Evolutionary conservation across 2,329 filamentous ascomycete genomes (phyloP).

Genomic region (Fusarium secorum): DNA sequence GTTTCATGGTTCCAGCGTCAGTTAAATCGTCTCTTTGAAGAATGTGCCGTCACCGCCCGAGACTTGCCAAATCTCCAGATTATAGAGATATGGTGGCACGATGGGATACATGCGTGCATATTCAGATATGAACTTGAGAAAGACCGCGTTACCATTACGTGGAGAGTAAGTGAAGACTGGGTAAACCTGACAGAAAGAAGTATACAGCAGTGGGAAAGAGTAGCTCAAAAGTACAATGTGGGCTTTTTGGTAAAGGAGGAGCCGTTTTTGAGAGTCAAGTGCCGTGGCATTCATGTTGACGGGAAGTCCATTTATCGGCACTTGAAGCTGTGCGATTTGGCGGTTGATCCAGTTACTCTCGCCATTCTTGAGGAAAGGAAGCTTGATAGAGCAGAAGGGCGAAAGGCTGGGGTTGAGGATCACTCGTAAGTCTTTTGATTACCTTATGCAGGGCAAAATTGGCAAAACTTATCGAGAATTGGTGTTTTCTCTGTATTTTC

Average conservation of each 20-base stretch:
- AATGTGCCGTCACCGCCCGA: fast-evolving
- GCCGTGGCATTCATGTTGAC: fast-evolving
- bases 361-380: no score
- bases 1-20: fast-evolving
- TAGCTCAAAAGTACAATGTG: fast-evolving
- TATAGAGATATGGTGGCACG: neutral
- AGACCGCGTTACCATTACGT: neutral
- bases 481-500: no score
- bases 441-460: no score
- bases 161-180: neutral
- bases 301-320: neutral
- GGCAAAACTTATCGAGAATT: no score
- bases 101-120: fast-evolving
- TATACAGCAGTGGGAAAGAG: fast-evolving
- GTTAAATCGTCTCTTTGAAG: fast-evolving
- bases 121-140: neutral
- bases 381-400: no score
- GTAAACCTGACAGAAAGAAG: fast-evolving
- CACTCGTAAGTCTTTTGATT: no score
- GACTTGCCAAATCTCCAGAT: fast-evolving
- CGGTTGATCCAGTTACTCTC: neutral
- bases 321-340: neutral
- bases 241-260: neutral
- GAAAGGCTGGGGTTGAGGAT: no score
- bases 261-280: no score